Evolutionary conservation across 306 rosid genomes (phyloP).

Genomic region (Astragalus glycyphyllos): DNA sequence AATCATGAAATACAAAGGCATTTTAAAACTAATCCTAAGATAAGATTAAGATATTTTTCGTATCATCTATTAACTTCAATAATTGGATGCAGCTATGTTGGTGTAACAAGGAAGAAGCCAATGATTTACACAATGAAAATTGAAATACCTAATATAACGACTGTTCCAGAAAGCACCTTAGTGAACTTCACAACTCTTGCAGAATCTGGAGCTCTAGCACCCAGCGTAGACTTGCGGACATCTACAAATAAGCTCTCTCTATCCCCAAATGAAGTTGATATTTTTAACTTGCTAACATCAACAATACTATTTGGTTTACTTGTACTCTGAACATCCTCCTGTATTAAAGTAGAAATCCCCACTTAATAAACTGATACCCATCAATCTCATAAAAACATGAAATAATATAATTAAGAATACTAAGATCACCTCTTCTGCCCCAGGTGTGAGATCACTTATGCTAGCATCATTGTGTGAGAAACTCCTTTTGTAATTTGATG

Average conservation of each 20-base stretch:
- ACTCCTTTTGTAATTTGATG: constrained; percentile 62
- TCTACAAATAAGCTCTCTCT: constrained; percentile 57
- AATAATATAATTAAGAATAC: constrained; percentile 13
- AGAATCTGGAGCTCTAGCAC: constrained; percentile 91
- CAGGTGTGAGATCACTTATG: constrained; percentile 60
- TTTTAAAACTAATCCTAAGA: constrained; percentile 9
- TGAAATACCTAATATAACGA: constrained; percentile 71
- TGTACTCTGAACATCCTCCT: constrained; percentile 68
- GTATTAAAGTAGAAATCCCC: constrained; percentile 44
- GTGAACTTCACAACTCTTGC: constrained; percentile 85
- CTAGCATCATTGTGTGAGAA: constrained; percentile 63
- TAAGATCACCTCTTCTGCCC: constrained; percentile 59
- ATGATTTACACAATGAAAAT: background rate
- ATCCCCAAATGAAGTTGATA: constrained; percentile 44
- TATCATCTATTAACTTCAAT: constrained; percentile 4
- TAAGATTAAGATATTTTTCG: background rate
- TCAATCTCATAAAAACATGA: constrained; percentile 8
- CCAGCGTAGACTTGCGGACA: constrained; percentile 57
- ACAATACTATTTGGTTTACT: constrained; percentile 47
- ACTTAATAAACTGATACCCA: constrained; percentile 13
- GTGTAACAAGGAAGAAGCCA: constrained; percentile 26
- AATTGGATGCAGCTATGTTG: background rate
- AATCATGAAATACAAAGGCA: background rate
- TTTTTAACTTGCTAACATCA: constrained; percentile 56
- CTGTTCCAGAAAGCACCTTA: constrained; percentile 82